These are phyloP conservation scores for Selaginella tamariscina DNA, from an alignment of 75 land plant genomes.

Conservation along the genomic window DNA sequence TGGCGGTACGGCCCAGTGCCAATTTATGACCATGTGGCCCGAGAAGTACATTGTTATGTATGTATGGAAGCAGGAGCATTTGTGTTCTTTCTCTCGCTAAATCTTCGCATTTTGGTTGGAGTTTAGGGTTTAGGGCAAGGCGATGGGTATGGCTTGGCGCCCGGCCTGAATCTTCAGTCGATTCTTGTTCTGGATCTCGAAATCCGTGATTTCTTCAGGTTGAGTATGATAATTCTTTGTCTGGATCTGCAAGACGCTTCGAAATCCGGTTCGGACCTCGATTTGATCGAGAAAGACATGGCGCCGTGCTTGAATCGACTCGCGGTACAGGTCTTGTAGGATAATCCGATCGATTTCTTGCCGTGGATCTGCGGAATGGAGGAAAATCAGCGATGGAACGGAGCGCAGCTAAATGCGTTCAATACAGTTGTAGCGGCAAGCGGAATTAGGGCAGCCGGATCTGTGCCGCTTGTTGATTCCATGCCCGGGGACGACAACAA, in stretches of 20 bases:
- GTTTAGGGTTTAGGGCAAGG: not conserved
- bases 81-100: not conserved
- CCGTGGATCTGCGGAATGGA: not conserved
- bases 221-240: no score
- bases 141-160: not conserved
- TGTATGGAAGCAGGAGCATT: not conserved
- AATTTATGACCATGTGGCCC: not conserved
- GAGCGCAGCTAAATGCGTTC: not conserved
- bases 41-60: not conserved
- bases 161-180: not conserved
- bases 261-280: no score
- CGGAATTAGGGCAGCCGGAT: slow-evolving; percentile 8
- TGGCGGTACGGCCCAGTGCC: no score
- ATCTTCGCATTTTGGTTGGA: not conserved
- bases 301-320: no score
- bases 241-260: no score
- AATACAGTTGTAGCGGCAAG: not conserved
- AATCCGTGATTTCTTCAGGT: no score
- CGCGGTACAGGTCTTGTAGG: no score
- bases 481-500: slow-evolving; percentile 20
- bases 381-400: not conserved
- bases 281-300: no score
- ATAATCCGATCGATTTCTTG: no score
- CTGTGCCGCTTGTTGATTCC: slow-evolving; percentile 5
- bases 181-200: not conserved